These are phyloP conservation scores for Eimeria necatrix DNA, from an alignment of 169 alveolate species.

Conservation along the genomic window DNA sequence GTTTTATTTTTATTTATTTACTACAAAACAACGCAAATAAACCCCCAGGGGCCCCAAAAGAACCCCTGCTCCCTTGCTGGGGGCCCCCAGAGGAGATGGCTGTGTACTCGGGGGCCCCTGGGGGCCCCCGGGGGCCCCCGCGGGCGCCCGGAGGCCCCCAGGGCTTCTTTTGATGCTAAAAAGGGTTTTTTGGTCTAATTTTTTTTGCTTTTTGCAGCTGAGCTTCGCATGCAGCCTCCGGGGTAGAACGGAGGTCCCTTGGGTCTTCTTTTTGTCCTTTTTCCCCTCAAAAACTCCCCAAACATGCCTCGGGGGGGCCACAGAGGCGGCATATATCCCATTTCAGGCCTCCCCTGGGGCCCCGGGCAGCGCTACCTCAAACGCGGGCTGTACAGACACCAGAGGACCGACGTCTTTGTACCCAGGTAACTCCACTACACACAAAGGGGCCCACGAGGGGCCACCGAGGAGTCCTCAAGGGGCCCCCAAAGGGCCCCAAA, in stretches of 20 bases:
- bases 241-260: no score
- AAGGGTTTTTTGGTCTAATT: no score
- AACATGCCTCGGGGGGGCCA: constrained; percentile 76
- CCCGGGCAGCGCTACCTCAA: constrained; percentile 51
- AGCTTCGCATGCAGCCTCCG: no score
- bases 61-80: no score
- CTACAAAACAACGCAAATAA: no score
- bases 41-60: no score
- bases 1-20: no score
- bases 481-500: no score
- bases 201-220: neutral
- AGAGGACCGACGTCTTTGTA: constrained; percentile 52
- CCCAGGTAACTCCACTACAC: constrained; percentile 38
- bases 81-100: neutral
- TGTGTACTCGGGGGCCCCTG: neutral
- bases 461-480: neutral
- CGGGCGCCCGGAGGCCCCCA: neutral
- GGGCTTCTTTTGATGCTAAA: neutral
- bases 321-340: constrained; percentile 75
- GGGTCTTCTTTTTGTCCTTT: no score
- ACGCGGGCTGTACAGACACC: constrained; percentile 72
- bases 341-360: constrained; percentile 76
- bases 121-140: neutral
- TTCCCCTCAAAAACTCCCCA: no score
- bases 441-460: neutral